phyloP scores from a whole-genome alignment of 2,329 filamentous ascomycete genomes.

The Aspergillus fijiensis region DNA sequence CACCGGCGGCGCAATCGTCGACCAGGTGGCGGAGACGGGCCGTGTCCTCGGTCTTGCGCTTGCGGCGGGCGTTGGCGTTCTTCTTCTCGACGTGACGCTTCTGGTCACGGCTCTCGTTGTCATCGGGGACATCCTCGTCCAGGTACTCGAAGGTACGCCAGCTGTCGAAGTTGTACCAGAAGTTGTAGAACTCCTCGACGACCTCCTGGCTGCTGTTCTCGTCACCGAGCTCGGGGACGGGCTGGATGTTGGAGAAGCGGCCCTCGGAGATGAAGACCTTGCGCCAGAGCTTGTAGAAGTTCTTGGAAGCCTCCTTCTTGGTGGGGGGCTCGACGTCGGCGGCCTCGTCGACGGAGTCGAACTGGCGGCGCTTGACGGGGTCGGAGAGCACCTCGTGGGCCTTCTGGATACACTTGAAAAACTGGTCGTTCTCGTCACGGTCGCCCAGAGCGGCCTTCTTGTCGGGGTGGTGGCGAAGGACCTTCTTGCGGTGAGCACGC shows the following conservation, averaged over 20 bases:
- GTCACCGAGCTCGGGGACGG: conserved; percentile 82
- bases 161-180: conserved; percentile 99
- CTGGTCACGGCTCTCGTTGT: conserved; percentile 98
- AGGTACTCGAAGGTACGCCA: conserved; percentile 98
- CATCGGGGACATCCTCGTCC: conserved; percentile 97
- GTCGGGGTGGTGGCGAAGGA: conserved; percentile 96
- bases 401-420: conserved; percentile 99
- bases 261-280: conserved; percentile 87
- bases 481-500: conserved; percentile 98
- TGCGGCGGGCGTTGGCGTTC: conserved; percentile 95
- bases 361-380: conserved; percentile 88
- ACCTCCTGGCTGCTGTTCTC: conserved; percentile 83
- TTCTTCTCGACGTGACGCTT: conserved; percentile 98
- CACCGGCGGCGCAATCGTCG: conserved; percentile 77
- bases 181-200: conserved; percentile 97
- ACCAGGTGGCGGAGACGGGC: conserved; percentile 84
- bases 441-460: conserved; percentile 92
- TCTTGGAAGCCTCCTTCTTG: conserved; percentile 86
- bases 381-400: conserved; percentile 91
- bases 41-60: conserved; percentile 99
- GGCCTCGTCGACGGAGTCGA: conserved; percentile 91
- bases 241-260: conserved; percentile 88
- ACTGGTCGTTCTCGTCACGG: conserved; percentile 84
- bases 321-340: conserved; percentile 88
- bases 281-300: conserved; percentile 94